Evolutionary conservation across 768 basidiomycete genomes (phyloP), one percentile per base, ranked within the genome.

Genomic region (Leccinellum rugosiceps): DNA sequence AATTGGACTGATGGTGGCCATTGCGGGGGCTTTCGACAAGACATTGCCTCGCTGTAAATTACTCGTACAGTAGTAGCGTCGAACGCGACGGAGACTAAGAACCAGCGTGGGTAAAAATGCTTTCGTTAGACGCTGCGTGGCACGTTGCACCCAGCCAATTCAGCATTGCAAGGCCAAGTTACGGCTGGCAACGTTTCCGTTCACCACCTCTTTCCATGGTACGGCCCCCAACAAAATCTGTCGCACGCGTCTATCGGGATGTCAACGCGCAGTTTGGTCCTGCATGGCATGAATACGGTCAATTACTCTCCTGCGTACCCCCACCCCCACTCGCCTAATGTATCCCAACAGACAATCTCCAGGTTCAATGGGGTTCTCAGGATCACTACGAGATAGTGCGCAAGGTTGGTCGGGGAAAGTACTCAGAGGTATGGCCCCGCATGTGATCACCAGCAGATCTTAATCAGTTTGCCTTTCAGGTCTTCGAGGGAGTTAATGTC

Each of bases 361-460:
- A 94, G 74, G 90, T 98, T n/a, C 91, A 94, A 65, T 98, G 94
- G 94, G 94, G 94, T 53, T 83, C 88, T 6, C 94, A 98, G 76
- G 94, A 97, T 76, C 92, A 96, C 74, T 98, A 98, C 68, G 94
- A 98, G 76, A 95, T 98, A 70, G 93, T 98, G 32, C 82, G 94
- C 57, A 98, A 98, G 76, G 94, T 98, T 8, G 94, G 94, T 23
- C 77, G 94, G 60, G 94, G 94, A 59, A 98, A 98, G 72, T 95
- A 96, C 70, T 94, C 92, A 44, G 94, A 95, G 83, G 94, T 92
- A 59, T 53, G 76, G 64, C 57, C 55, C 26, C 45, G 21, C 45
- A 25, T 41, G 34, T 58, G 49, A 58, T 58, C 55, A 38, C 49
- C 34, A 15, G 6, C 52, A 58, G 63, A 60, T 61, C 61, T 54